Evolutionary conservation across 768 basidiomycete genomes (phyloP), one percentile per base, ranked within the genome.

Genomic region (Mycena metata): DNA sequence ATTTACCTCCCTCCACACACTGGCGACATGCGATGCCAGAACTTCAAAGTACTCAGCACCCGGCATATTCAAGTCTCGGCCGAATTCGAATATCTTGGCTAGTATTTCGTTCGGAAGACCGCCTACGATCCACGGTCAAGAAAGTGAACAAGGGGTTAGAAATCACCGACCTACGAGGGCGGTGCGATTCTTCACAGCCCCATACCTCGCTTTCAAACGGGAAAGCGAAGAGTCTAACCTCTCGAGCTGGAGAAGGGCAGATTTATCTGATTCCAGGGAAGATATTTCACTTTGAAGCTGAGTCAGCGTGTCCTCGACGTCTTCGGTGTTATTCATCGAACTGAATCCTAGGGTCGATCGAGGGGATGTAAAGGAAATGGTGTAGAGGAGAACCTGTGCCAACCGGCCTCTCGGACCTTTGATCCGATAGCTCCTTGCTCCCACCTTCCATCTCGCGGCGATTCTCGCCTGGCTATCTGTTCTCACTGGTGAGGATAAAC

Each of bases 11-110:
- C 74, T 64, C 72, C 72, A 75, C 19, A 41, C 23, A 7, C 36
- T 55, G 33, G 49, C 67, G 4, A 75, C 73, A 36, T 76, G 74
- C 4, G 71, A 73, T 1, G 63, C 73, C 17, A 68, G 21, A 42
- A 75, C 47, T 43, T 72, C 71, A 26, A 75, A 73, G 19, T 56
- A 56, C 21, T 58, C 13, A 7, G 39, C 55, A 15, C 59, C 69
- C 9, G 54, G 55, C 21, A 19, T 35, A 64, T 62, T 56, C 43
- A 47, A 57, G 9, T 66, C 62, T 56, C 64, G 51, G 33, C 51
- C 69, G 10, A 46, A 21, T 49, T 67, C 65, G 42, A 67, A 62
- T 45, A 67, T 67, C 24, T 49, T 70, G 16, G 60, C 69, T 12
- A 70, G 55, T 16, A 70, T 46, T 55, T 67, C 69, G 66, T 55